Conservation (phyloP, 1,284 basidiomycete species). For the Cryptococcus jaspeensis region DNA sequence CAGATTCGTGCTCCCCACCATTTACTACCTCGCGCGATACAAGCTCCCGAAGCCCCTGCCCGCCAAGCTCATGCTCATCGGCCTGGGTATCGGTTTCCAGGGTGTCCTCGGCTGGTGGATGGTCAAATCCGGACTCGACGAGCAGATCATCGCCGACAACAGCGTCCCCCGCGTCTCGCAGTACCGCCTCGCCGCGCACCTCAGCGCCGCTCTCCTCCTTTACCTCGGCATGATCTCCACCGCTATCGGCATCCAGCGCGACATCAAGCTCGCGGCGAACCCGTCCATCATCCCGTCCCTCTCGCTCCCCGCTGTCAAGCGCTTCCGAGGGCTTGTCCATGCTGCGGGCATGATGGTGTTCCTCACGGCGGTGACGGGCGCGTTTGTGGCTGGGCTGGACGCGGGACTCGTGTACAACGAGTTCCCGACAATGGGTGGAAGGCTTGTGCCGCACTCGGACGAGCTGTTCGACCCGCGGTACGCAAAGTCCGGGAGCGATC, state of each 20-base stretch:
- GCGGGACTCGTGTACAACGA: slow-evolving; percentile 97
- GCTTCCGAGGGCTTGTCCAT: slow-evolving; percentile 64
- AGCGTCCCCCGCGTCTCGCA: slow-evolving; percentile 92
- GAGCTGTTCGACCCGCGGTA: slow-evolving; percentile 82
- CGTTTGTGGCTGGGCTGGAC: slow-evolving; percentile 96
- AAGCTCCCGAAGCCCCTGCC: slow-evolving; percentile 66
- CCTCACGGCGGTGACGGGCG: slow-evolving; percentile 81
- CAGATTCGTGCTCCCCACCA: slow-evolving; percentile 73
- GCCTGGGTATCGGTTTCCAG: slow-evolving; percentile 77
- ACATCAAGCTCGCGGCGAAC: slow-evolving; percentile 67
- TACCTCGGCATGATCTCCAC: slow-evolving; percentile 89
- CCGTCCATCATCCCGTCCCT: slow-evolving; percentile 49
- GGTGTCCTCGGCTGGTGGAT: slow-evolving; percentile 98
- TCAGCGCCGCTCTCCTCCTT: slow-evolving; percentile 83
- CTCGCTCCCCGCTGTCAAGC: slow-evolving; percentile 59
- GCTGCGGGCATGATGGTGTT: slow-evolving; percentile 74
- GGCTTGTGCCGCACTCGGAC: slow-evolving; percentile 73
- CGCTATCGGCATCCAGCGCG: slow-evolving; percentile 74
- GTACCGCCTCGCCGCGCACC: slow-evolving; percentile 91
- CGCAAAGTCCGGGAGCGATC: slow-evolving; percentile 61
- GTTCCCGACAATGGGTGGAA: slow-evolving; percentile 94
- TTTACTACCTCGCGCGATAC: slow-evolving; percentile 72
- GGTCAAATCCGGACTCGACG: slow-evolving; percentile 94
- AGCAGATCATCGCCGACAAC: slow-evolving; percentile 73
- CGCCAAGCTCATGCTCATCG: slow-evolving; percentile 66